These are phyloP conservation scores for Brasilioporus rufonigricans DNA, from an alignment of 768 basidiomycete genomes.

Conservation along the genomic window DNA sequence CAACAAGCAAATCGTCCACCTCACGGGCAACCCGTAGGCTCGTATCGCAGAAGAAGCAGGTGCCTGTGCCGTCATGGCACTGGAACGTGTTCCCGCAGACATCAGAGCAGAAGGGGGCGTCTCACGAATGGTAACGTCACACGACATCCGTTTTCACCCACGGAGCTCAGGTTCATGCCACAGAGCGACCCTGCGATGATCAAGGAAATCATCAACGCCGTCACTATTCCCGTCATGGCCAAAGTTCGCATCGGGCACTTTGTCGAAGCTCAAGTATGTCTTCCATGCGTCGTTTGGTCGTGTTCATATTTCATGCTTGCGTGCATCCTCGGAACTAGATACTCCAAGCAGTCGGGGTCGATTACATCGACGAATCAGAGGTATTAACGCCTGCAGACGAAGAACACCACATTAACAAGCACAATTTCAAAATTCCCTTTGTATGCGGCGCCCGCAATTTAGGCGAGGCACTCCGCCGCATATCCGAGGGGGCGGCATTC, in stretches of 20 bases:
- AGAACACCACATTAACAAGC: constrained; percentile 95
- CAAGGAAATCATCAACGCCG: constrained; percentile 91
- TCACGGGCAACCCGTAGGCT: constrained; percentile 50
- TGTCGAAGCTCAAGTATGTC: constrained; percentile 85
- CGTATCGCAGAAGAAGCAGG: constrained; percentile 97
- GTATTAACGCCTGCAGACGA: constrained; percentile 97
- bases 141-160: background rate
- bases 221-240: constrained; percentile 97
- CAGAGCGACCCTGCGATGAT: constrained; percentile 96
- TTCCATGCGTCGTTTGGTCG: too few species aligned
- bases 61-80: constrained; percentile 97
- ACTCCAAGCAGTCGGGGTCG: constrained; percentile 88
- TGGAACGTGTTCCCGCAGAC: constrained; percentile 93
- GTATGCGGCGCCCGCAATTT: constrained; percentile 95
- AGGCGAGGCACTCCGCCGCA: constrained; percentile 93
- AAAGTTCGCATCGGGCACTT: constrained; percentile 97
- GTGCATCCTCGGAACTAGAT: constrained; percentile 49
- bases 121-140: constrained; percentile 79
- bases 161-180: background rate
- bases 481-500: constrained; percentile 97
- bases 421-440: constrained; percentile 91
- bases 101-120: constrained; percentile 92
- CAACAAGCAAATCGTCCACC: background rate
- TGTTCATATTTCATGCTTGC: background rate
- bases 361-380: constrained; percentile 95